These are phyloP conservation scores for Tricholomella constricta DNA, from an alignment of 768 basidiomycete genomes.

Conservation along the genomic window DNA sequence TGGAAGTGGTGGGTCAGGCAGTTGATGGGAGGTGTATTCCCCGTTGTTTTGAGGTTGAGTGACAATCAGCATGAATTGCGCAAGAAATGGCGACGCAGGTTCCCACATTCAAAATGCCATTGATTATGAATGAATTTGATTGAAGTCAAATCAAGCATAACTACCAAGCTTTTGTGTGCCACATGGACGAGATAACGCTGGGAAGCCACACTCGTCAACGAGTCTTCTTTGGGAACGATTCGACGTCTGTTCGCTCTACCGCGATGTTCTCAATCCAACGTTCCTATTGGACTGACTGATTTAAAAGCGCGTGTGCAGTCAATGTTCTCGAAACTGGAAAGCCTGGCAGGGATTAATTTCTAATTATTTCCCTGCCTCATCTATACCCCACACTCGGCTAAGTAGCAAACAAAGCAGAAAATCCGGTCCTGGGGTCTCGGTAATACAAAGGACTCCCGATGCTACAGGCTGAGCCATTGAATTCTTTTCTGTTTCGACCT, in stretches of 20 bases:
- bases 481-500: constrained; percentile 47
- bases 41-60: constrained; percentile 18
- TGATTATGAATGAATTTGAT: constrained; percentile 26
- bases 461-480: constrained; percentile 14
- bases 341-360: too few relatives aligned
- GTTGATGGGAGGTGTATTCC: constrained; percentile 11
- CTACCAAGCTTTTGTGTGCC: too few relatives aligned
- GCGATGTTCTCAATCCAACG: too few relatives aligned
- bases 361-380: neutral
- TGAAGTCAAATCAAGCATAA: constrained; percentile 22
- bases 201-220: neutral
- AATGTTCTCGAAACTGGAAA: too few relatives aligned
- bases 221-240: neutral
- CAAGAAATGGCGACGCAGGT: constrained; percentile 31
- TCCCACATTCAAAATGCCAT: constrained; percentile 25
- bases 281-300: too few relatives aligned
- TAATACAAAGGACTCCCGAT: constrained; percentile 48
- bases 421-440: constrained; percentile 65
- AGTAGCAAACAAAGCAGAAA: constrained; percentile 49
- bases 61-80: constrained; percentile 36
- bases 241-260: neutral
- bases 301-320: too few relatives aligned
- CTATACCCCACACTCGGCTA: constrained; percentile 58
- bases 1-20: constrained; percentile 13
- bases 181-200: constrained; percentile 16